Evolutionary conservation across 768 basidiomycete species (phyloP).

Genomic region (Boletus sp.): DNA sequence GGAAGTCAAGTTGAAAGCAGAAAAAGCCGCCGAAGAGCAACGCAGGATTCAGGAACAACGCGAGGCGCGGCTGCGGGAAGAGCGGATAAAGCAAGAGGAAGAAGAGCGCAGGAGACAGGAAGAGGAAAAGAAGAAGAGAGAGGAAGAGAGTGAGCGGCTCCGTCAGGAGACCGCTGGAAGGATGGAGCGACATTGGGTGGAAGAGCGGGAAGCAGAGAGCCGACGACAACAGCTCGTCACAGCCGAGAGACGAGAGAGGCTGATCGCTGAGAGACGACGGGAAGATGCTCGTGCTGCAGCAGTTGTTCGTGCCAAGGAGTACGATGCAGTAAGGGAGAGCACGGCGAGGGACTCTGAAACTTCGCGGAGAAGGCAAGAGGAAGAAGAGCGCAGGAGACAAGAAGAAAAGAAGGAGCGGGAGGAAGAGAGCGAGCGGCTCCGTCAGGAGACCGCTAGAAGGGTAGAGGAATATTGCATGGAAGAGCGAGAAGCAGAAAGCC

Average conservation of each 20-base stretch:
- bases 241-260: neutral
- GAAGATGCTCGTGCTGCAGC: neutral
- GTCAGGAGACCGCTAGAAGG: neutral
- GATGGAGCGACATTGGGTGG: neutral
- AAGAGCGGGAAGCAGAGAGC: slow-evolving; percentile 26
- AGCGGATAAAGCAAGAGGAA: slow-evolving; percentile 19
- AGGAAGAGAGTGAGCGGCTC: neutral
- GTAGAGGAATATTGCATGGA: too few species aligned
- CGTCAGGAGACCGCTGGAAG: neutral
- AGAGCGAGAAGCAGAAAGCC: too few species aligned
- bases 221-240: neutral
- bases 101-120: neutral
- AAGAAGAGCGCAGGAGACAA: neutral
- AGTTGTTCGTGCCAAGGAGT: neutral
- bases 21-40: slow-evolving; percentile 4
- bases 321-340: neutral
- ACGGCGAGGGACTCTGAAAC: too few species aligned
- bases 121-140: neutral
- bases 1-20: slow-evolving; percentile 12
- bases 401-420: too few species aligned
- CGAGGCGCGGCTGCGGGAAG: slow-evolving; percentile 39
- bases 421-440: too few species aligned
- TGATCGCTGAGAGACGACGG: neutral
- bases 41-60: slow-evolving; percentile 8
- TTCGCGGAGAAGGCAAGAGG: too few species aligned